phyloP scores from a whole-genome alignment of 257 asterid genomes.

The Scutellaria baicalensis region DNA sequence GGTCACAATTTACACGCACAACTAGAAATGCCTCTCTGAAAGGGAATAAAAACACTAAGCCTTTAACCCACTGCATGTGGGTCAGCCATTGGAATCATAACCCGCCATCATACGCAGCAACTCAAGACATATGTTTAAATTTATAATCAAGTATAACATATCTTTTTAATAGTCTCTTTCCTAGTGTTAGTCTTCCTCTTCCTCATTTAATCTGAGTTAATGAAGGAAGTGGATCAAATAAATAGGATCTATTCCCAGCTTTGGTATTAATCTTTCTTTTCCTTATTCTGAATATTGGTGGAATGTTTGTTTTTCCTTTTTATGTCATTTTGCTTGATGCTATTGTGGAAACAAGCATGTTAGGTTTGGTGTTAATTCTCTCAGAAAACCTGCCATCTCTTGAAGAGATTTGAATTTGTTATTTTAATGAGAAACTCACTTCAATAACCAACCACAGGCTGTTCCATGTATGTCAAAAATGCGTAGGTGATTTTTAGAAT shows the following conservation, averaged over 20 bases:
- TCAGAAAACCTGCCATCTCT: background rate
- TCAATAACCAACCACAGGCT: background rate
- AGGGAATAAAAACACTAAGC: too few relatives aligned
- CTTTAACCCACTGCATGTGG: too few relatives aligned
- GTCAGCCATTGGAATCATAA: too few relatives aligned
- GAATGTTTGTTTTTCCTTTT: background rate
- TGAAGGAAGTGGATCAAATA: background rate
- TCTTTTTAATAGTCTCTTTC: too few relatives aligned
- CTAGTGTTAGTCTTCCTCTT: too few relatives aligned
- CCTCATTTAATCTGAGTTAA: background rate
- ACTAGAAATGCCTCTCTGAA: too few relatives aligned
- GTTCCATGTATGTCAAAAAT: background rate
- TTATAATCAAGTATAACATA: too few relatives aligned
- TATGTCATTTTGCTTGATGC: background rate
- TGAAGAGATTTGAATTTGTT: background rate
- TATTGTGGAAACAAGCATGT: background rate
- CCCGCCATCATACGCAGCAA: too few relatives aligned
- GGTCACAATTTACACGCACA: too few relatives aligned
- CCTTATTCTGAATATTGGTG: background rate
- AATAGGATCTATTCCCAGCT: background rate
- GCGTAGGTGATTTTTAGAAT: conserved; percentile 10
- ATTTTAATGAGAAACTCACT: background rate
- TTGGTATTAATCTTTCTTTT: background rate
- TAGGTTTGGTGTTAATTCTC: conserved; percentile 9
- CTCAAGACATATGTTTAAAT: too few relatives aligned